phyloP scores from a whole-genome alignment of 106 monocot genomes.

The Ottelia alismoides region DNA sequence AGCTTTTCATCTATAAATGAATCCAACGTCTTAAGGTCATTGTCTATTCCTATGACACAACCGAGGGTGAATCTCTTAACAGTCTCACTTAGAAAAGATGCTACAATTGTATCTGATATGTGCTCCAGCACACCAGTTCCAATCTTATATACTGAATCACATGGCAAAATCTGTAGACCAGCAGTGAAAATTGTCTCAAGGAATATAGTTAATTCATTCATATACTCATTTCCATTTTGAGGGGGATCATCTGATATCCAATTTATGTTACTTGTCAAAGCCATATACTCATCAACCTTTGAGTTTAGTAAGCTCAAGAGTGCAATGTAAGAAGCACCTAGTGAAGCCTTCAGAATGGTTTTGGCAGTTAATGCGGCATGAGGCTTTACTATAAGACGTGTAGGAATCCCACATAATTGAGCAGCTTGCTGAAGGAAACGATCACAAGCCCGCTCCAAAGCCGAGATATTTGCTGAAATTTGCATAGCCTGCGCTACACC shows the following conservation, averaged over 20 bases:
- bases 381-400: constrained; percentile 35
- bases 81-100: constrained; percentile 39
- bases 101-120: constrained; percentile 45
- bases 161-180: constrained; percentile 36
- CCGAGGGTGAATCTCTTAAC: constrained; percentile 56
- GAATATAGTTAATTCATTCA: constrained; percentile 36
- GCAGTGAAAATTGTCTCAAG: constrained; percentile 32
- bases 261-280: constrained; percentile 32
- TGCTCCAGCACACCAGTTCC: constrained; percentile 37
- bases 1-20: constrained; percentile 45
- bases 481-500: constrained; percentile 42
- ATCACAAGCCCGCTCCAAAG: constrained; percentile 39
- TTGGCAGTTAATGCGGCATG: constrained; percentile 39
- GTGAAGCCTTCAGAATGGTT: constrained; percentile 47
- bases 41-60: constrained; percentile 48
- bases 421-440: constrained; percentile 39
- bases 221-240: constrained; percentile 48
- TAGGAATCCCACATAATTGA: constrained; percentile 39
- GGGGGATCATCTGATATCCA: constrained; percentile 56
- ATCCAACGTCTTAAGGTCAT: constrained; percentile 50
- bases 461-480: constrained; percentile 43
- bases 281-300: constrained; percentile 46
- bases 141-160: constrained; percentile 39
- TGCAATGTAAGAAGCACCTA: constrained; percentile 39
- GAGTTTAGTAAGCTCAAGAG: constrained; percentile 25